phyloP scores from a whole-genome alignment of 768 basidiomycete species.

The Hericium coralloides region DNA sequence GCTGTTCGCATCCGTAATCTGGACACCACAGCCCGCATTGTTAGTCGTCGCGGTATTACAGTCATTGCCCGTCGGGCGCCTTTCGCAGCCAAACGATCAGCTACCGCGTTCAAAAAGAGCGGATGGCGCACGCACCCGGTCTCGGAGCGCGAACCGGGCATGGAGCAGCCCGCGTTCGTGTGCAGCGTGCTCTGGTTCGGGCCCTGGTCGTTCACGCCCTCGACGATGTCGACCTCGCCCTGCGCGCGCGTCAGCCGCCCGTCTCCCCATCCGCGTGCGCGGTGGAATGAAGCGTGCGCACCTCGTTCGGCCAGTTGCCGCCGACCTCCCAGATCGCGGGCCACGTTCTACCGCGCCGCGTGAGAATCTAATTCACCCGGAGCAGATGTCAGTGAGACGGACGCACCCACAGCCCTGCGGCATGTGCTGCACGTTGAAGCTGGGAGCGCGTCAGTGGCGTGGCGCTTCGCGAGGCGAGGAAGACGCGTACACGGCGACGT shows the following conservation, averaged over 20 bases:
- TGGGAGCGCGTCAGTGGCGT: neutral
- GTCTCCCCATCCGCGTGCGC: neutral
- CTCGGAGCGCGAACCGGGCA: neutral
- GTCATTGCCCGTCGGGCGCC: neutral
- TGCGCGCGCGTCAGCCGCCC: neutral
- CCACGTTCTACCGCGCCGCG: conserved; percentile 16
- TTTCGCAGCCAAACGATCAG: neutral
- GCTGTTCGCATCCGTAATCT: conserved; percentile 12
- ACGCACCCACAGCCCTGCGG: conserved; percentile 19
- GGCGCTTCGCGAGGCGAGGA: too few species aligned
- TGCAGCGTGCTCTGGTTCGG: neutral
- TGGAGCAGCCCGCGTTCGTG: neutral
- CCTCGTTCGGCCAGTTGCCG: conserved; percentile 18
- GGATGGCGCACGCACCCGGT: conserved; percentile 5
- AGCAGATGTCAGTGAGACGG: neutral
- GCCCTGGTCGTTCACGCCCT: neutral
- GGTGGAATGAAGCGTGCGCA: conserved; percentile 4
- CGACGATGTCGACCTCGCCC: conserved; percentile 16
- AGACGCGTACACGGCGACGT: conserved; percentile 13
- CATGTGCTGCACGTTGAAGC: conserved; percentile 21
- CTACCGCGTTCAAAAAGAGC: conserved; percentile 5
- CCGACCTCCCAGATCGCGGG: conserved; percentile 18
- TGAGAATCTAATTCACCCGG: neutral
- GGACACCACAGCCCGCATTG: conserved; percentile 17
- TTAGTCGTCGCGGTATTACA: conserved; percentile 4